These are phyloP conservation scores for Sporisorium reilianum DNA, from an alignment of 1,284 basidiomycete species.

Conservation along the genomic window DNA sequence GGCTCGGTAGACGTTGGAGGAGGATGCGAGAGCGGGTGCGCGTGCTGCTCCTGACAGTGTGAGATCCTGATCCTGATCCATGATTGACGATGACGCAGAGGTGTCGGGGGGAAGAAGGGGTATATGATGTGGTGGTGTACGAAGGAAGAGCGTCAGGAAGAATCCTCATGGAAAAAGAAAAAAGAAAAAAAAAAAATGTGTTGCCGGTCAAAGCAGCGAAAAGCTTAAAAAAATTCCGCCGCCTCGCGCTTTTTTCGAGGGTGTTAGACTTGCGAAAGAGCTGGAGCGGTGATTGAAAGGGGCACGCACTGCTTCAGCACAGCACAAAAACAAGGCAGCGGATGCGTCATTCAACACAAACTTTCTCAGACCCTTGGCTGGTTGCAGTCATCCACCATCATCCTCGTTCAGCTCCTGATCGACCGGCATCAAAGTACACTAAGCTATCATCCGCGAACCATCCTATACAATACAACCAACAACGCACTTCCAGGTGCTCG, in stretches of 20 bases:
- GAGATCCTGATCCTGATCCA: conserved; percentile 40
- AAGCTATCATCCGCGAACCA: background rate
- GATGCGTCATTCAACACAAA: conserved; percentile 48
- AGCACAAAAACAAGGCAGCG: conserved; percentile 9
- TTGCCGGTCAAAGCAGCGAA: conserved; percentile 3
- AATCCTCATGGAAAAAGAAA: background rate
- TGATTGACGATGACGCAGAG: background rate
- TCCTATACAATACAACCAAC: background rate
- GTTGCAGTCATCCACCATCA: conserved; percentile 9
- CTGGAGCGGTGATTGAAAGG: conserved; percentile 18
- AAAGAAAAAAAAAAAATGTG: conserved; percentile 2
- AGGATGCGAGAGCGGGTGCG: conserved; percentile 36
- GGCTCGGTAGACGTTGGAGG: conserved; percentile 26
- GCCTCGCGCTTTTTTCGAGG: background rate
- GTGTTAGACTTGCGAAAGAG: conserved; percentile 6
- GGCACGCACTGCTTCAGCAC: too few species aligned
- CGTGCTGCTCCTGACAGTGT: conserved; percentile 43
- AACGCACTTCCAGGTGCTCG: background rate
- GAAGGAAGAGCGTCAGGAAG: background rate
- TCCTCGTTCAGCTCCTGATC: background rate
- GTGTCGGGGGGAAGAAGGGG: background rate
- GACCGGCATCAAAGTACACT: background rate
- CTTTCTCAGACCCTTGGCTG: conserved; percentile 2
- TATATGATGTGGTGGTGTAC: background rate
- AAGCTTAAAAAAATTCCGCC: conserved; percentile 6